phyloP scores from a whole-genome alignment of 2,329 filamentous ascomycete genomes.

The Exophiala lecanii-corni region DNA sequence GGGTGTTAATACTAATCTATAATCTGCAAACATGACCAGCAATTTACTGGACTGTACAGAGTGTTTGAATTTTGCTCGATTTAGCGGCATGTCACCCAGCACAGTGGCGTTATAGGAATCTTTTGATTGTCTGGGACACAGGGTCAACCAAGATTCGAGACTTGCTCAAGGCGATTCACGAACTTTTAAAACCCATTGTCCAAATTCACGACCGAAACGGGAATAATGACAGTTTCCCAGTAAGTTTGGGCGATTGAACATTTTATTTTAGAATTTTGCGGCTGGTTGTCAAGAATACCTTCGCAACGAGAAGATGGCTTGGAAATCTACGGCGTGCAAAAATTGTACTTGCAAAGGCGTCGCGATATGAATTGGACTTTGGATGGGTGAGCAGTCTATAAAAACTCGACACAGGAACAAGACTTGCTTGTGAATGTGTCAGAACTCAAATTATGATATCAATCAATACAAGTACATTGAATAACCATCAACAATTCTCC shows the following conservation, averaged over 20 bases:
- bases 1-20: conserved; percentile 41
- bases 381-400: neutral
- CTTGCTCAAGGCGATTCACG: neutral
- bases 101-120: conserved; percentile 17
- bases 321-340: neutral
- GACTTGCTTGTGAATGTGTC: no score
- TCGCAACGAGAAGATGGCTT: conserved; percentile 1
- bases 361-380: neutral
- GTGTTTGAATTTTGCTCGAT: conserved; percentile 15
- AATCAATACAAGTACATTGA: no score
- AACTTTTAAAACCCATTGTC: conserved; percentile 13
- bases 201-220: conserved; percentile 20
- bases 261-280: conserved; percentile 9
- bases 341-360: neutral
- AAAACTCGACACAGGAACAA: no score
- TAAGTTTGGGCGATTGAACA: conserved; percentile 11
- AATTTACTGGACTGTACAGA: conserved; percentile 18
- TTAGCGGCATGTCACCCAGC: conserved; percentile 23
- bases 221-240: conserved; percentile 19
- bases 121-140: neutral
- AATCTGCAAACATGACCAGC: conserved; percentile 15
- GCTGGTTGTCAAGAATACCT: conserved; percentile 2
- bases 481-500: no score
- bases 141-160: neutral
- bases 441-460: no score